These are phyloP conservation scores for Eugenia klotzschiana DNA, from an alignment of 441 rosid genomes.

Conservation along the genomic window DNA sequence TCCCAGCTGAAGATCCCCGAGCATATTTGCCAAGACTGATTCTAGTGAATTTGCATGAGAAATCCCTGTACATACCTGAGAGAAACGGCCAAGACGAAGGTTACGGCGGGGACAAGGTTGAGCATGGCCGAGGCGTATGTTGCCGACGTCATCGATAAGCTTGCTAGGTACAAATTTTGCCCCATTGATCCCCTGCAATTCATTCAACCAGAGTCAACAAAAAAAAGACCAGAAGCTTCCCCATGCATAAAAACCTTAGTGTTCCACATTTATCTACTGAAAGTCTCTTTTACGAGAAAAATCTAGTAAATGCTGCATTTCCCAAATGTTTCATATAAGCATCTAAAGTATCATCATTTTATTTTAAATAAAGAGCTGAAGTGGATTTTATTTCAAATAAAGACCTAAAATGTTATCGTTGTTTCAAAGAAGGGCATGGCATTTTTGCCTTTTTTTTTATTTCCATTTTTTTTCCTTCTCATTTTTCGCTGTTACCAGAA, in stretches of 20 bases:
- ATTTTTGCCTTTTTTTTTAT: no score
- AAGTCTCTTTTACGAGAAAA: neutral
- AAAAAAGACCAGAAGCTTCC: neutral
- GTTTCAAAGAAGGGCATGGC: no score
- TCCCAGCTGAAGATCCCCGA: no score
- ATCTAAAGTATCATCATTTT: no score
- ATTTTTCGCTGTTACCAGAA: neutral
- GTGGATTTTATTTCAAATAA: no score
- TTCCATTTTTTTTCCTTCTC: no score
- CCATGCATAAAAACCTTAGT: neutral
- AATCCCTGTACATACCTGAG: slow-evolving; percentile 15
- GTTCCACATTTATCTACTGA: neutral
- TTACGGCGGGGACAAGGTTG: slow-evolving; percentile 29
- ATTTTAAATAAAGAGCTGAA: no score
- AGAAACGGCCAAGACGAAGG: slow-evolving; percentile 26
- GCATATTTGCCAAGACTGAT: neutral
- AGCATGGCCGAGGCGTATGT: slow-evolving; percentile 30
- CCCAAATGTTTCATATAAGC: no score
- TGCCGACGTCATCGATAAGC: slow-evolving; percentile 37
- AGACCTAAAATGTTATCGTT: no score
- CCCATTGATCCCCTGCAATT: slow-evolving; percentile 25
- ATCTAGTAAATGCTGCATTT: neutral
- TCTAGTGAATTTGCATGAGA: neutral
- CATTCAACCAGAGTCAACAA: neutral
- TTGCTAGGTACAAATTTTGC: slow-evolving; percentile 19